Evolutionary conservation across 768 basidiomycete species (phyloP).

Genomic region (Omphalotus guepiniiformis): DNA sequence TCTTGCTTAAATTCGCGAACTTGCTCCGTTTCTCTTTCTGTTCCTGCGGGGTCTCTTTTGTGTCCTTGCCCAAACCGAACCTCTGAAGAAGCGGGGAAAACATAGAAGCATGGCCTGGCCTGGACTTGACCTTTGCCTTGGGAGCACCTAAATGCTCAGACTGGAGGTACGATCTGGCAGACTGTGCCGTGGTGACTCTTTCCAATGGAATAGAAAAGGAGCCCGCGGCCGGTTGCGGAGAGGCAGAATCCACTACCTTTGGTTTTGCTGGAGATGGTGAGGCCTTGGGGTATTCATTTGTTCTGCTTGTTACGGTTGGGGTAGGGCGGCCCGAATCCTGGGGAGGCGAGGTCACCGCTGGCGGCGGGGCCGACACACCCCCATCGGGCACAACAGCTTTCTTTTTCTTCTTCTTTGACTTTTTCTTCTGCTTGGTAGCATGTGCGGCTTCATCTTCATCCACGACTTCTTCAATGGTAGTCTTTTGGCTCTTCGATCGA

Average conservation of each 20-base stretch:
- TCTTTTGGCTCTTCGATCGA: no score
- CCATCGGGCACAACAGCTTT: conserved; percentile 27
- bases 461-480: conserved; percentile 69
- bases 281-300: conserved; percentile 11
- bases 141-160: conserved; percentile 38
- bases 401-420: conserved; percentile 73
- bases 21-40: conserved; percentile 39
- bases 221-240: conserved; percentile 27
- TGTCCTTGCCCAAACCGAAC: conserved; percentile 34
- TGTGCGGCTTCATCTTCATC: conserved; percentile 53
- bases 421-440: conserved; percentile 66
- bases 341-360: conserved; percentile 3
- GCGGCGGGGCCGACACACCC: conserved; percentile 12
- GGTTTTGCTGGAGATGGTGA: conserved; percentile 17
- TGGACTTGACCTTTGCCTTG: conserved; percentile 69
- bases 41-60: conserved; percentile 27
- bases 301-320: conserved; percentile 15
- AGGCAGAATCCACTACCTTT: conserved; percentile 12
- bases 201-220: conserved; percentile 39
- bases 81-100: conserved; percentile 51
- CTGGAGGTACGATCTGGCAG: conserved; percentile 66
- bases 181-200: conserved; percentile 52
- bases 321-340: no score
- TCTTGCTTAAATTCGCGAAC: conserved; percentile 58
- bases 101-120: conserved; percentile 53